These are phyloP conservation scores for Candida rishiriensis DNA, from an alignment of 805 yeast species.

Conservation along the genomic window DNA sequence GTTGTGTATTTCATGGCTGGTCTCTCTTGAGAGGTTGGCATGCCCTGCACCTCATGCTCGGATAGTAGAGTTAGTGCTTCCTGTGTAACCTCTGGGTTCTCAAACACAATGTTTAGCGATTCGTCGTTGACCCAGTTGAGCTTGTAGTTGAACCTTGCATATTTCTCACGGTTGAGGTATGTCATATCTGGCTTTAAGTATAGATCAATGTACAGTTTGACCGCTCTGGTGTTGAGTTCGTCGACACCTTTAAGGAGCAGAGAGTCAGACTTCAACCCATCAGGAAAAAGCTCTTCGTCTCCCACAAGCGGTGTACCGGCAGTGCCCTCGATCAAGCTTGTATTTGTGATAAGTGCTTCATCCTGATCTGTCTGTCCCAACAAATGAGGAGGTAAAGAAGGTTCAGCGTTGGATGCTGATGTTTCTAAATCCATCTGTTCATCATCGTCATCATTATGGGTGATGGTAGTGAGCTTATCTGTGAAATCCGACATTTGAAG, in stretches of 20 bases:
- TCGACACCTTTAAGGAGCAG: slow-evolving; percentile 59
- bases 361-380: slow-evolving; percentile 4
- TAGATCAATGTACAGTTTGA: slow-evolving; percentile 50
- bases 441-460: slow-evolving; percentile 15
- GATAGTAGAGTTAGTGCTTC: slow-evolving; percentile 17
- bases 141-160: slow-evolving; percentile 30
- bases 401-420: too few relatives aligned
- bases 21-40: slow-evolving; percentile 32
- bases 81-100: slow-evolving; percentile 24
- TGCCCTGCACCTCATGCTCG: slow-evolving; percentile 6
- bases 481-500: slow-evolving; percentile 15
- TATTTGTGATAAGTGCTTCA: background rate
- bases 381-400: slow-evolving; percentile 22
- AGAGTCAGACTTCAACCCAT: slow-evolving; percentile 41
- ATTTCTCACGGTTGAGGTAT: slow-evolving; percentile 26
- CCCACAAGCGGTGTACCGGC: background rate
- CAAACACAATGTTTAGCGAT: slow-evolving; percentile 51
- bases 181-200: slow-evolving; percentile 33
- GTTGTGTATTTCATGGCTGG: slow-evolving; percentile 36
- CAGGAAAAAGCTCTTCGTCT: slow-evolving; percentile 12
- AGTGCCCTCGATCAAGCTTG: slow-evolving; percentile 3
- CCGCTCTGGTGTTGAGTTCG: slow-evolving; percentile 54
- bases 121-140: slow-evolving; percentile 68
- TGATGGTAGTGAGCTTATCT: slow-evolving; percentile 14
- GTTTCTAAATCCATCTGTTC: slow-evolving; percentile 16